Evolutionary conservation across 768 basidiomycete genomes (phyloP), one percentile per base, ranked within the genome.

Genomic region (Gelatoporia subvermispora): DNA sequence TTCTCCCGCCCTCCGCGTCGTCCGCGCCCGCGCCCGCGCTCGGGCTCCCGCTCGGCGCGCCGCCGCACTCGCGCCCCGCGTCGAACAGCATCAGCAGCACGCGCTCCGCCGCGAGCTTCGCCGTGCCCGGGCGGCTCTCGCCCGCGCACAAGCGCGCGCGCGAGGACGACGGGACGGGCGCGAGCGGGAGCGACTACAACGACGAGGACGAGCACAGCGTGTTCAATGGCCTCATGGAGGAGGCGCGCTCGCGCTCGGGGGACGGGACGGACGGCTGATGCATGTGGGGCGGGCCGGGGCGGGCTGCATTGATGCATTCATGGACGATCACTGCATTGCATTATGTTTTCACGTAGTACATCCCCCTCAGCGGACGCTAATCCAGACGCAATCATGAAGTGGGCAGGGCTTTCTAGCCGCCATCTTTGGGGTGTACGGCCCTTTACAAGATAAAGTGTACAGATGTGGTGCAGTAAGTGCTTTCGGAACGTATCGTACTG

Each of bases 81-180:
- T 47, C 51, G 34, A 48, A 23, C 47, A 50, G 41, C 52, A 42
- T 40, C 18, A 48, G 47, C 39, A 41, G 38, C 47, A 20, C 25
- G 18, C 47, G 47, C 38, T 41, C 47, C 21, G 17, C 22, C 15
- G 41, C 52, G 52, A 50, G 52, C 43, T 57, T 43, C 39, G 52
- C 22, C 16, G n/a, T 46, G 22, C 37, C 36, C 24, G 37, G 22
- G 37, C 37, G 22, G 17, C 20, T 47, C 47, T 50, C 56, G 34
- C 53, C 53, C 11, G 45, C 50, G 28, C 53, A 50, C 9, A 58
- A 58, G 43, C 56, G 56, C 20, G 37, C 49, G 24, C 48, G 56
- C 16, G 47, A 48, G 47, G 56, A 54, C 48, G 56, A 54, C 23
- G 31, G 49, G 39, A 48, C 18, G 35, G 25, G 41, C 22, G 37